Conservation (phyloP, 495 filamentous ascomycete species). For the Emericellopsis terricola region DNA sequence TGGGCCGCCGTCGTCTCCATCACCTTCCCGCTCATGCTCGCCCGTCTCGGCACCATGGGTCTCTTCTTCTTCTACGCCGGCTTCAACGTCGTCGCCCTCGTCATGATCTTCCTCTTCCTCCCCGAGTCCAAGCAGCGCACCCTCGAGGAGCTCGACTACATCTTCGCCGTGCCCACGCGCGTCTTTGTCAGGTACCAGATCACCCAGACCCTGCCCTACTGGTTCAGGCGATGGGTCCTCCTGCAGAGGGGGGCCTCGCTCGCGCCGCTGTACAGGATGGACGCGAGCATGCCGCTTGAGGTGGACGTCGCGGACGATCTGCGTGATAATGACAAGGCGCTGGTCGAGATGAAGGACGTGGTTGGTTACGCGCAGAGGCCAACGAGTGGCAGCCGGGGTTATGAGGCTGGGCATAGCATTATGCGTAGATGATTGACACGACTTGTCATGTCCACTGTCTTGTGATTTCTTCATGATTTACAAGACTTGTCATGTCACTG, state of each 20-base stretch:
- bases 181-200: conserved; percentile 48
- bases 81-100: conserved; percentile 41
- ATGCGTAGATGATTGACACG: no score
- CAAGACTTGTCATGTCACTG: no score
- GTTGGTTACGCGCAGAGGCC: not conserved
- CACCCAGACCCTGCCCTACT: conserved; percentile 44
- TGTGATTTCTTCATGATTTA: no score
- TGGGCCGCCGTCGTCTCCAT: conserved; percentile 48
- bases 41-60: conserved; percentile 28
- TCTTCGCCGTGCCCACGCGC: conserved; percentile 54
- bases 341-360: conserved; percentile 3
- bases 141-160: conserved; percentile 68
- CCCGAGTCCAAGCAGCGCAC: conserved; percentile 52
- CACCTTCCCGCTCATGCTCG: conserved; percentile 47
- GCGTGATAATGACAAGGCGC: conserved; percentile 1
- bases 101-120: conserved; percentile 51
- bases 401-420: no score
- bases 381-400: not conserved
- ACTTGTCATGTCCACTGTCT: no score
- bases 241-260: conserved; percentile 31
- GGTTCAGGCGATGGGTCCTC: conserved; percentile 48
- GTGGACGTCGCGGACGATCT: not conserved
- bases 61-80: conserved; percentile 44
- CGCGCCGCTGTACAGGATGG: conserved; percentile 42
- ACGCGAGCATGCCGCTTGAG: not conserved